These are phyloP conservation scores for Mortierella sp. DNA, from an alignment of 371 early-diverging fungal genomes.

Conservation along the genomic window DNA sequence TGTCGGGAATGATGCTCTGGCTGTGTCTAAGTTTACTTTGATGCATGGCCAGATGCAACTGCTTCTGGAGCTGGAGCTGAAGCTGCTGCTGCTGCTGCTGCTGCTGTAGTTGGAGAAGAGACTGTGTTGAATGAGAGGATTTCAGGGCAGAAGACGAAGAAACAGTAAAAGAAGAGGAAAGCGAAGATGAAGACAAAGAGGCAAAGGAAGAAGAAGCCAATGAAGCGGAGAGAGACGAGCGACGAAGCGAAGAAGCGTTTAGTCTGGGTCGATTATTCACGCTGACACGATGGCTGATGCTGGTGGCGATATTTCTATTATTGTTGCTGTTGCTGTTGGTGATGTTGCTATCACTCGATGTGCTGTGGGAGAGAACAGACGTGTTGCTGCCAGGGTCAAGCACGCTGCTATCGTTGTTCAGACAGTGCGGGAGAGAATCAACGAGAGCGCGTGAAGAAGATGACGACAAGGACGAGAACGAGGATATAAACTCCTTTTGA, in stretches of 20 bases:
- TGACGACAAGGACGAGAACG: no score
- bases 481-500: background rate
- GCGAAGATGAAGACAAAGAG: slow-evolving; percentile 7
- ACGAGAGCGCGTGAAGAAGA: background rate
- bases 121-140: background rate
- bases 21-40: slow-evolving; percentile 16
- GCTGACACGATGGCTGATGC: background rate
- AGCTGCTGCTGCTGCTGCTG: slow-evolving; percentile 25
- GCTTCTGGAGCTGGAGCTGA: slow-evolving; percentile 28
- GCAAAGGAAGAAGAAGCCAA: slow-evolving; percentile 1
- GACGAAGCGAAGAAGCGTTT: background rate
- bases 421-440: background rate
- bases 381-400: background rate
- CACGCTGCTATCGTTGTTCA: background rate
- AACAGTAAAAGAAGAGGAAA: background rate
- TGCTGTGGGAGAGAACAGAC: background rate
- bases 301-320: background rate
- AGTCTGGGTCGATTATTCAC: background rate
- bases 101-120: slow-evolving; percentile 10
- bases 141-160: no score
- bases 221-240: background rate
- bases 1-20: background rate
- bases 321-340: background rate
- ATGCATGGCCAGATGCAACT: slow-evolving; percentile 37
- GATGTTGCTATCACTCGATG: background rate